phyloP scores from a whole-genome alignment of 1,284 basidiomycete species.

The Malassezia pachydermatis region DNA sequence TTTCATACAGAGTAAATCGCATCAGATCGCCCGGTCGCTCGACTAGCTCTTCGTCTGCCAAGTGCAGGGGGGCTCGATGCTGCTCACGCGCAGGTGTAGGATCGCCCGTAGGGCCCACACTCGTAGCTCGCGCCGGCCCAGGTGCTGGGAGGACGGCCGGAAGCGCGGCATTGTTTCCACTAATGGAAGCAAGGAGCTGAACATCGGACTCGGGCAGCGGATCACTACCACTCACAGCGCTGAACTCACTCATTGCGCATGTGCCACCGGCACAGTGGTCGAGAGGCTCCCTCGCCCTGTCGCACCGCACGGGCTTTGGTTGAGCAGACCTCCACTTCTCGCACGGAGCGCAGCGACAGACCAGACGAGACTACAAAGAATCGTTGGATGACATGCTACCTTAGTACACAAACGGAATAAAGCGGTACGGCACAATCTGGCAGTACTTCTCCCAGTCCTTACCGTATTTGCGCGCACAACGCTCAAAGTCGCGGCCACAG shows the following conservation, averaged over 20 bases:
- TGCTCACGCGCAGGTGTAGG: too few relatives aligned
- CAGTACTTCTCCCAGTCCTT: conserved; percentile 41
- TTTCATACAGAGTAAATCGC: conserved; percentile 44
- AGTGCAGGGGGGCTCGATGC: too few relatives aligned
- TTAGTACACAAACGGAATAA: conserved; percentile 61
- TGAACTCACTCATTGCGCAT: neutral
- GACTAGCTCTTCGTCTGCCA: neutral
- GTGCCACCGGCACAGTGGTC: too few relatives aligned
- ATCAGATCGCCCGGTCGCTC: conserved; percentile 33
- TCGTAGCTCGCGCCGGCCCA: neutral
- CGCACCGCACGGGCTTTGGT: neutral
- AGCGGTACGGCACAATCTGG: conserved; percentile 68
- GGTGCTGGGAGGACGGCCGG: neutral
- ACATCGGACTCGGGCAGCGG: neutral
- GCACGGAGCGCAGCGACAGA: too few relatives aligned
- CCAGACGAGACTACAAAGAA: neutral
- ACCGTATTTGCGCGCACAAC: conserved; percentile 69
- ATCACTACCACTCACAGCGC: neutral
- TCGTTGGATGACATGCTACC: conserved; percentile 1
- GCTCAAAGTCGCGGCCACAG: conserved; percentile 47
- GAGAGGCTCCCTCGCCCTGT: neutral
- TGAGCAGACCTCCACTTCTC: too few relatives aligned
- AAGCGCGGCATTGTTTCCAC: neutral
- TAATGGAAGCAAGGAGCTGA: neutral
- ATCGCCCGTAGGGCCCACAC: too few relatives aligned